Evolutionary conservation across 2,329 filamentous ascomycete species (phyloP), one percentile per base, ranked within the genome.

Genomic region (Alternaria conjuncta): DNA sequence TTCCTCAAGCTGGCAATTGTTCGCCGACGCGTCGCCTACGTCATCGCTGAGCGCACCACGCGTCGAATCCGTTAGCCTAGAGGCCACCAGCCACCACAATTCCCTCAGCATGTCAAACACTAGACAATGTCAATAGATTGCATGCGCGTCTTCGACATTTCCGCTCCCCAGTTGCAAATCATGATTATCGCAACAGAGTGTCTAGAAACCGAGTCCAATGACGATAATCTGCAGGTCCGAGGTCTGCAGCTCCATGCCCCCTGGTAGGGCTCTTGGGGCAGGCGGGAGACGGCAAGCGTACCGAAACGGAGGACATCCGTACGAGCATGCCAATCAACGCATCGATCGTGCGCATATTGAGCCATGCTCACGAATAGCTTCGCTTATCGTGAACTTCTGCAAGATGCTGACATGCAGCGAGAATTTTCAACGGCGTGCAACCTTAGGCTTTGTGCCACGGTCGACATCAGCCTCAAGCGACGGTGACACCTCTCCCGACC

Each of bases 321-420:
- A 50, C 47, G 47, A 50, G 25, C n/a, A 50, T 18, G 26, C 47
- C 47, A 50, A 50, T 50, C 47, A 50, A 50, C 25, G 26, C 25
- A 18, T 41, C n/a, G 25, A 20, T 30, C 25, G 11, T 10, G 11
- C 25, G 28, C 47, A 20, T 4, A 30, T n/a, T n/a, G 15, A 49
- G 46, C 46, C 46, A 49, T 28, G 15, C 25, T 26, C 46, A 49
- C 11, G 15, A n/a, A 49, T 15, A 20, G 23, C 4, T 49, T 18
- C 46, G 46, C 46, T 49, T 49, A 11, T 28, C 25, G n/a, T 28
- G 23, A 49, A 5, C 23, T 8, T 12, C 15, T n/a, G 46, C 25
- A 28, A 18, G 15, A 49, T 28, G 20, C 23, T 28, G 25, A 28
- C 15, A 49, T 49, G 23, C 25, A 26, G 15, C 28, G 26, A 18